phyloP scores from a whole-genome alignment of 2,329 filamentous ascomycete species.

The Sphaerulina vaccinii region DNA sequence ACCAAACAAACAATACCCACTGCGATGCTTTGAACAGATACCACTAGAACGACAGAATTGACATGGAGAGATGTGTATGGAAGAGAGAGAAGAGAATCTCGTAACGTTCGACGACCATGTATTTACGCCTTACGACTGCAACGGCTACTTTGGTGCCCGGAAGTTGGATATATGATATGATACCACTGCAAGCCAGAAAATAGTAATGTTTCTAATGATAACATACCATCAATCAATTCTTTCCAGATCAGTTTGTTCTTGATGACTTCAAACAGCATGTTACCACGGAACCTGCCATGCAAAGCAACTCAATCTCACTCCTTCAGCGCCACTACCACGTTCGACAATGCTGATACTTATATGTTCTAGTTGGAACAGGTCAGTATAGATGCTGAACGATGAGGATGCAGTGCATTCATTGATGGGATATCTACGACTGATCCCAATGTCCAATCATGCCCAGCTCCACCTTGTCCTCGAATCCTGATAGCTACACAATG shows the following conservation, averaged over 20 bases:
- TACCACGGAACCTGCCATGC: no score
- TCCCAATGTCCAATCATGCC: no score
- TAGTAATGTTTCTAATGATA: constrained; percentile 16
- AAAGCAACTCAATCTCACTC: no score
- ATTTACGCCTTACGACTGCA: constrained; percentile 8
- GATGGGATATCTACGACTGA: no score
- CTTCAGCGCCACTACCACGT: no score
- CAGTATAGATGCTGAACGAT: no score
- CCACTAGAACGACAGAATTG: constrained; percentile 9
- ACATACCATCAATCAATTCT: not conserved
- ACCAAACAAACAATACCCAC: not conserved
- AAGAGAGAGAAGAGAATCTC: not conserved
- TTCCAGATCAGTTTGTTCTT: not conserved
- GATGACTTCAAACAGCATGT: not conserved
- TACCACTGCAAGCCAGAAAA: constrained; percentile 4
- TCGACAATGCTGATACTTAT: no score
- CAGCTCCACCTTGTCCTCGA: no score
- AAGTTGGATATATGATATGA: constrained; percentile 10
- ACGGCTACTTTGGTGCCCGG: constrained; percentile 6
- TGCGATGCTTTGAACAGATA: not conserved
- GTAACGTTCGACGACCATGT: constrained; percentile 6
- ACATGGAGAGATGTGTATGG: not conserved
- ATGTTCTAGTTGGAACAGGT: no score
- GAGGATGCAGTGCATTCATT: no score
- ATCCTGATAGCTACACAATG: no score